Conservation (phyloP, 164 flowering plant genomes). For the Brasenia schreberi region DNA sequence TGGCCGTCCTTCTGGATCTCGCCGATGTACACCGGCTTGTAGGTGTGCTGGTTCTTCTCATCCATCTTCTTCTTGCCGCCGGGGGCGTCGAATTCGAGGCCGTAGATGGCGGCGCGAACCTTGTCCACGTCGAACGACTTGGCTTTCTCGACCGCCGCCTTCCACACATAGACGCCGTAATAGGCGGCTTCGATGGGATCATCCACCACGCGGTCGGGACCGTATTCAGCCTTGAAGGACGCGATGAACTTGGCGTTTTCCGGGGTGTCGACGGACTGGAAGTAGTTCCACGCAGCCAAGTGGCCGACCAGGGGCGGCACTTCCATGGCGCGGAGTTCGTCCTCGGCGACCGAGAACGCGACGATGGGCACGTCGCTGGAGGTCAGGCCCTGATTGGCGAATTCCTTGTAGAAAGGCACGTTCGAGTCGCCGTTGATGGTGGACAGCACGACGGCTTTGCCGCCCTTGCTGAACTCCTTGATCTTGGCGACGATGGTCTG, state of each 20-base stretch:
- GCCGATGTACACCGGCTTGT: slow-evolving; percentile 1
- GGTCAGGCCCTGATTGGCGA: neutral
- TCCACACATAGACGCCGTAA: neutral
- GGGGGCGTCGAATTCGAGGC: neutral
- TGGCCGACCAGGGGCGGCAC: neutral
- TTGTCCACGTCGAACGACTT: neutral
- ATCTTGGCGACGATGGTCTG: slow-evolving; percentile 1
- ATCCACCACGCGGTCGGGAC: neutral
- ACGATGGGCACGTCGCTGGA: neutral
- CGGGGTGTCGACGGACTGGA: neutral
- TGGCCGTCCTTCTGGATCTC: neutral
- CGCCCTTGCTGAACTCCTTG: neutral
- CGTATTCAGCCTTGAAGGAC: neutral
- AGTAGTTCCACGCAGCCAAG: slow-evolving; percentile 1
- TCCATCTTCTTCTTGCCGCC: neutral
- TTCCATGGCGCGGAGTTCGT: neutral
- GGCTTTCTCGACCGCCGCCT: neutral
- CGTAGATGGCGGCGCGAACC: neutral
- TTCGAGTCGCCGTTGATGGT: slow-evolving; percentile 1
- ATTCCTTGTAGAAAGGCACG: slow-evolving; percentile 1
- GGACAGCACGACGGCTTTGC: neutral
- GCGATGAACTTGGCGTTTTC: neutral
- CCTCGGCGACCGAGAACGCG: slow-evolving; percentile 1
- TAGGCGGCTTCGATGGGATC: neutral
- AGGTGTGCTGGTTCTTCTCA: neutral